Conservation (phyloP, 202 grass and related monocot genomes). For the Digitaria exilis region DNA sequence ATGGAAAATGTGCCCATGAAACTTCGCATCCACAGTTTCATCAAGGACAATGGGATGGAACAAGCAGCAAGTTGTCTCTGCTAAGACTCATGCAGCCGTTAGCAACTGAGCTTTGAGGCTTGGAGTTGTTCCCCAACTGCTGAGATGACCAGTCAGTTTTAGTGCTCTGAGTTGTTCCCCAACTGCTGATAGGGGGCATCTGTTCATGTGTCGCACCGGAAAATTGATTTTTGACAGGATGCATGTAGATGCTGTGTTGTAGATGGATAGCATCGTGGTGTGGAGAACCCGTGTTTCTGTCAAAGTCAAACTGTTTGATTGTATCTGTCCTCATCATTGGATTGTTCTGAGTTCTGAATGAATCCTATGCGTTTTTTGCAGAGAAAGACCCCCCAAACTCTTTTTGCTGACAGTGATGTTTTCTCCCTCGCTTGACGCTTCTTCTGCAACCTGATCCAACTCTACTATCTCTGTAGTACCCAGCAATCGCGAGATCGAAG, state of each 20-base stretch:
- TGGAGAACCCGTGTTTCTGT: not conserved
- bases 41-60: not conserved
- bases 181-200: not conserved
- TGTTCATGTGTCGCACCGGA: not conserved
- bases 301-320: too few species aligned
- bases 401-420: not conserved
- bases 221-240: not conserved
- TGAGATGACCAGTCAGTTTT: too few species aligned
- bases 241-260: not conserved
- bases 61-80: not conserved
- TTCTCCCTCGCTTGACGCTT: not conserved
- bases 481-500: not conserved
- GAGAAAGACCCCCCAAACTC: not conserved
- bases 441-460: not conserved
- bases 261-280: not conserved
- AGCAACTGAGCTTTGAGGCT: not conserved
- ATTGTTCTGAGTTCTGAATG: not conserved
- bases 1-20: conserved; percentile 56
- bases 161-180: too few species aligned
- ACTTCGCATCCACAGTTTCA: not conserved
- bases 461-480: not conserved
- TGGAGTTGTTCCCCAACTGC: not conserved
- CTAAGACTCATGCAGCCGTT: not conserved
- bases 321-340: not conserved
- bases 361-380: not conserved